Conservation (phyloP, 176 grass and related monocot genomes). For the Lolium rigidum region DNA sequence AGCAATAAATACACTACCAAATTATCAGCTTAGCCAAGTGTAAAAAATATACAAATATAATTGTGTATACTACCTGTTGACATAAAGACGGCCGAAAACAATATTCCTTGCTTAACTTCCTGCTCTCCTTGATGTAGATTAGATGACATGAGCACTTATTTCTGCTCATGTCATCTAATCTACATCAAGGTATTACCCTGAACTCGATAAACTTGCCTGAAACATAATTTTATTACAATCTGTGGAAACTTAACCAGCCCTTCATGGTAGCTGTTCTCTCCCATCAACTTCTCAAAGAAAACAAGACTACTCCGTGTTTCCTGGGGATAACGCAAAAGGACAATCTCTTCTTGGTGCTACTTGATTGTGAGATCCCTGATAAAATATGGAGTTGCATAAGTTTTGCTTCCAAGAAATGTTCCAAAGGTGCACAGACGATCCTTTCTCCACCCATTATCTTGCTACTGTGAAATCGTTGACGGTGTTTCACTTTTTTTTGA, state of each 20-base stretch:
- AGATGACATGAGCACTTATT: too few species aligned
- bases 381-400: background rate
- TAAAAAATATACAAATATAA: too few species aligned
- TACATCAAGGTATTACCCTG: background rate
- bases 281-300: slow-evolving; percentile 29
- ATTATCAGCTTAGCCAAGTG: background rate
- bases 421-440: background rate
- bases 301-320: background rate
- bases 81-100: too few species aligned
- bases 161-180: too few species aligned
- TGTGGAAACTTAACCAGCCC: background rate
- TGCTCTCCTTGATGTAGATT: too few species aligned
- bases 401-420: slow-evolving; percentile 17
- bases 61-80: too few species aligned
- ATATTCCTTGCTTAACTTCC: background rate
- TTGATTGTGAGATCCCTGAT: background rate
- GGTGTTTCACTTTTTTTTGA: slow-evolving; percentile 56
- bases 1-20: background rate
- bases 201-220: background rate
- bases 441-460: slow-evolving; percentile 6
- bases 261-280: background rate
- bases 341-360: background rate
- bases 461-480: background rate
- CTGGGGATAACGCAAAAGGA: background rate
- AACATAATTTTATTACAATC: slow-evolving; percentile 2